Conservation (phyloP, 768 basidiomycete genomes). For the Mycena polygramma region DNA sequence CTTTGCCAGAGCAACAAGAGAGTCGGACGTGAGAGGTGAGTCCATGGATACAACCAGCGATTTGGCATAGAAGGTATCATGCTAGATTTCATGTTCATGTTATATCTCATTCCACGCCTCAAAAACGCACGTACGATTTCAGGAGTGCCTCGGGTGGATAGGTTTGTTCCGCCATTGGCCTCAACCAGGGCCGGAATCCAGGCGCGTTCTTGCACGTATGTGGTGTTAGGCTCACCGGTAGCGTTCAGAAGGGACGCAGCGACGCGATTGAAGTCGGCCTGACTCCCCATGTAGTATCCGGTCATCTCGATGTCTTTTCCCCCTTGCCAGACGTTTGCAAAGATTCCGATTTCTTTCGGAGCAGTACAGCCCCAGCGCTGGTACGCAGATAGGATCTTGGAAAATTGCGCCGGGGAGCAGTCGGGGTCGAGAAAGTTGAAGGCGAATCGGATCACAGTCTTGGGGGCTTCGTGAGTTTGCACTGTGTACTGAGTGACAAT, state of each 20-base stretch:
- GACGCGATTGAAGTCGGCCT: not conserved
- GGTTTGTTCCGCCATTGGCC: not conserved
- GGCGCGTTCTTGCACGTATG: conserved; percentile 20
- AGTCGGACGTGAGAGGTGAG: conserved; percentile 30
- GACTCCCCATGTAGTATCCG: conserved; percentile 25
- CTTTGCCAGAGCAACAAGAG: conserved; percentile 12
- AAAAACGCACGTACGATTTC: not conserved
- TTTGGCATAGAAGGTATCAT: conserved; percentile 36
- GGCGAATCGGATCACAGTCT: conserved; percentile 23
- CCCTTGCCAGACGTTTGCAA: conserved; percentile 25
- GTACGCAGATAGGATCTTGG: conserved; percentile 14
- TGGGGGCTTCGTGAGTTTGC: conserved; percentile 37
- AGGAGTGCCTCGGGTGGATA: conserved; percentile 12
- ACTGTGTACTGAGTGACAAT: conserved; percentile 44
- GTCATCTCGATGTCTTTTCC: conserved; percentile 17
- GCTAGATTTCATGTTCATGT: not conserved
- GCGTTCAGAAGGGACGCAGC: conserved; percentile 8
- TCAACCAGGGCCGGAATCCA: conserved; percentile 23
- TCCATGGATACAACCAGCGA: conserved; percentile 26
- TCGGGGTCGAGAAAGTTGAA: conserved; percentile 22
- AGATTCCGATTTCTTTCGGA: conserved; percentile 27
- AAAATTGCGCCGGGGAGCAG: conserved; percentile 6
- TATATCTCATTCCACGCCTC: too few relatives aligned
- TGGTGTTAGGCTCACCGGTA: conserved; percentile 7
- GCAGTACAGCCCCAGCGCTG: conserved; percentile 16